Conservation (phyloP, 73 alveolate genomes). For the Effrenium voratum region DNA sequence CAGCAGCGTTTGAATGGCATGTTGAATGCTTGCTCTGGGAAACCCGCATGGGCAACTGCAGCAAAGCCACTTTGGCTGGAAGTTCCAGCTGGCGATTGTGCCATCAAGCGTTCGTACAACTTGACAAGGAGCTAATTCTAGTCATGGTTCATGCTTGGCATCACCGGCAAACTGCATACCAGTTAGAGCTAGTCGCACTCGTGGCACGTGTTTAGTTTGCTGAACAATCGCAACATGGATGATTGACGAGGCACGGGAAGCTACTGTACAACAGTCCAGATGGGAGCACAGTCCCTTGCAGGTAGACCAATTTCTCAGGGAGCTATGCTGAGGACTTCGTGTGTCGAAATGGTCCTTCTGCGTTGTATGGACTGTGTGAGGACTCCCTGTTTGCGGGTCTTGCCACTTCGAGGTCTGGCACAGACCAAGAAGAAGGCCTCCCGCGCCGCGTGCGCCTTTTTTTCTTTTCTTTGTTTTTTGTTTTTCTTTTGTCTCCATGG, state of each 20-base stretch:
- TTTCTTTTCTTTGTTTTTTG: neutral
- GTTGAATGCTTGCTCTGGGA: no score
- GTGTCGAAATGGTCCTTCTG: neutral
- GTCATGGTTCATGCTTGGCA: no score
- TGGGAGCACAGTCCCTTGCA: neutral
- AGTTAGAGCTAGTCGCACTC: no score
- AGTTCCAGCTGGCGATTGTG: no score
- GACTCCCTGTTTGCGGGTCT: conserved; percentile 63
- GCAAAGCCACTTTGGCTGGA: no score
- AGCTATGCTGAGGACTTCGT: neutral
- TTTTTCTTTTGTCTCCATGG: neutral
- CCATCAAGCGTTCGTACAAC: no score
- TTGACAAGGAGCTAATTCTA: no score
- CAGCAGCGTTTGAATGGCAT: no score
- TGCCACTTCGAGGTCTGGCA: conserved; percentile 86
- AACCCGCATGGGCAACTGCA: no score
- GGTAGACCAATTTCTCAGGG: neutral
- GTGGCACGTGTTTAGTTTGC: no score
- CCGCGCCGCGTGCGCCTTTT: neutral
- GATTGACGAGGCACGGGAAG: neutral
- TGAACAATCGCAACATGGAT: neutral
- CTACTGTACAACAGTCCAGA: neutral
- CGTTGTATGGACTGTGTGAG: neutral
- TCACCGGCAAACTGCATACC: no score
- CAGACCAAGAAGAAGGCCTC: conserved; percentile 85